A percentile compares a stretch with the other conserved stretches of the same genome.
These are phyloP conservation scores for Coffea eugenioides DNA, from an alignment of 257 asterid genomes.

Conservation along the genomic window DNA sequence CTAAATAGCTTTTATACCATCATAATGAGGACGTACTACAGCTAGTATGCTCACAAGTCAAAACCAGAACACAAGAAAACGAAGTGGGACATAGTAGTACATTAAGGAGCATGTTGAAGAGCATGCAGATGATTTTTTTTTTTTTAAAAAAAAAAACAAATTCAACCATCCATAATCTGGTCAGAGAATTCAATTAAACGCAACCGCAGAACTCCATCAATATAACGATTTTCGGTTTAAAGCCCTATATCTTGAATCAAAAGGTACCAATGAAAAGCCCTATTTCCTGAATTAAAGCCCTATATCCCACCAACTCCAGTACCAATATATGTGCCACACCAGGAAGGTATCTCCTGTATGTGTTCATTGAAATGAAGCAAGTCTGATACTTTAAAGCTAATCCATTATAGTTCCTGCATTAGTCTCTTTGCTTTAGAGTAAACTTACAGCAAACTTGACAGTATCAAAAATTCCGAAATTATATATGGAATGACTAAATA, in stretches of 20 bases:
- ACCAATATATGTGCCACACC: neutral
- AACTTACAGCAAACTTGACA: neutral
- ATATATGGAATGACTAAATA: neutral
- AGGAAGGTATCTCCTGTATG: neutral
- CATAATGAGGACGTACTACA: neutral
- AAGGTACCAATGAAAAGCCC: too few species aligned
- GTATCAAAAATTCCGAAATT: neutral
- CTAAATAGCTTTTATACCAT: neutral
- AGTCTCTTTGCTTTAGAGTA: neutral
- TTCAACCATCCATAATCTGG: neutral
- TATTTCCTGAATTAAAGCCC: too few species aligned
- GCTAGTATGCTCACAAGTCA: neutral
- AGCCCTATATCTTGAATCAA: too few species aligned
- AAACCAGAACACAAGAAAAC: neutral
- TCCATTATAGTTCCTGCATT: neutral
- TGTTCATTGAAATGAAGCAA: neutral
- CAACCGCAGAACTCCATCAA: neutral
- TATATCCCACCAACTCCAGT: too few species aligned
- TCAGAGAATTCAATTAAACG: neutral
- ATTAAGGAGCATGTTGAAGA: neutral
- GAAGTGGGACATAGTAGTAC: neutral
- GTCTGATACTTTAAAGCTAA: neutral
- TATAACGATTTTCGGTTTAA: neutral
- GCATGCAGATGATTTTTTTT: neutral
- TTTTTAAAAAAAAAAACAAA: neutral